Evolutionary conservation across 2,329 filamentous ascomycete genomes (phyloP).

Genomic region (Zasmidium cellare): DNA sequence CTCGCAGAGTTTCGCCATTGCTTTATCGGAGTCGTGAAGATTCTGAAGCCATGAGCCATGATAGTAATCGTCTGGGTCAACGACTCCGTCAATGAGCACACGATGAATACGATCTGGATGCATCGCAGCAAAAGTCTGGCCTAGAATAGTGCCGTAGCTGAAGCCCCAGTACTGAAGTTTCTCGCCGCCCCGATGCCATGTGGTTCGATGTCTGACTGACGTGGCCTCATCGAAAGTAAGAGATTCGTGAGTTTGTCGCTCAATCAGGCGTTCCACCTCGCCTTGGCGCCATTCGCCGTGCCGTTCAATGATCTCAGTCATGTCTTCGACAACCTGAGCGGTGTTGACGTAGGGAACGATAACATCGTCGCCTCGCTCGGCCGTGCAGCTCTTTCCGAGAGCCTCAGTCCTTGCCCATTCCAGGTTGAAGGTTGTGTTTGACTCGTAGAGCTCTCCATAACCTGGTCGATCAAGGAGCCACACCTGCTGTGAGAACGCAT

Average conservation of each 20-base stretch:
- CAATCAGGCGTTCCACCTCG: not conserved
- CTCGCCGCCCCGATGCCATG: not conserved
- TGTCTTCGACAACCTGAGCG: constrained; percentile 46
- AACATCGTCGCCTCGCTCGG: not conserved
- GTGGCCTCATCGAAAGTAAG: not conserved
- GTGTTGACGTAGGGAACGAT: constrained; percentile 38
- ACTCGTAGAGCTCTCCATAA: not conserved
- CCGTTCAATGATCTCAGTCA: constrained; percentile 47
- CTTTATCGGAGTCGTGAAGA: constrained; percentile 4
- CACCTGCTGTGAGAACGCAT: not conserved
- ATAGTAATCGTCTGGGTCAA: constrained; percentile 4
- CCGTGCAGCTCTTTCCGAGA: constrained; percentile 8
- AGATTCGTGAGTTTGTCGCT: not conserved
- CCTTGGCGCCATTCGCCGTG: constrained; percentile 28
- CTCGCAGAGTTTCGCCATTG: constrained; percentile 1
- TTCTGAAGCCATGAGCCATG: not conserved
- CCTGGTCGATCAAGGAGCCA: not conserved
- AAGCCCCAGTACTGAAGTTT: constrained; percentile 37
- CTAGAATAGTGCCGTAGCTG: constrained; percentile 48
- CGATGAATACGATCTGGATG: constrained; percentile 37
- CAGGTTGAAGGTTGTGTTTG: constrained; percentile 1
- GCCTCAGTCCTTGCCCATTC: constrained; percentile 10
- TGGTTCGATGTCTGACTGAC: not conserved
- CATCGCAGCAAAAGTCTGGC: constrained; percentile 40
- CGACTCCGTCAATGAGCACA: constrained; percentile 42